Base-by-base conservation (phyloP, 2,329 filamentous ascomycete species). In the Epichloe typhina region DNA sequence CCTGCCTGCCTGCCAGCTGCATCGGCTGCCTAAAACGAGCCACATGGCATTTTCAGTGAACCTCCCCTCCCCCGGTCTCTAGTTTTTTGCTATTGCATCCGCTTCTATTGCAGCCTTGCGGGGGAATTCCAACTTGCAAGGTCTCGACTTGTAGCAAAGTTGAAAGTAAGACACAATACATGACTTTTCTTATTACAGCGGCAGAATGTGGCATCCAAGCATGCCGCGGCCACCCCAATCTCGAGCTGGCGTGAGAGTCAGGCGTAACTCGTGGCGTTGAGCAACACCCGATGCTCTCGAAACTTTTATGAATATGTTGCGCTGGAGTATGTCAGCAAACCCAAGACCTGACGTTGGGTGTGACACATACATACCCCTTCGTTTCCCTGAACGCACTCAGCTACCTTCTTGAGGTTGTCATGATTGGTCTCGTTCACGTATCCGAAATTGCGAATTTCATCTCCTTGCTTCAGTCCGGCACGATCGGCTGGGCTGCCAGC, bases 201-300 rank as follows among this genome's bases (percentile, higher is more conserved):
- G 88, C 57, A 95, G 69, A 56, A 97, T 79, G 70, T 96, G 90
- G 66, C 91, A 98, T 50, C 91, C 91, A 60, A 98, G 71, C 65
- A 94, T 71, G 12, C 91, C 93, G 66, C 88, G 77, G 33, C 93
- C 93, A 57, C 91, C 91, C 91, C 93, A 98, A 62, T 90, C 76
- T 43, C 80, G 79, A 59, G 80, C 77, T 49, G 91, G 91, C 46
- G 75, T 87, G 56, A 98, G 69, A 56, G 79, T 82, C 60, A 96
- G 68, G 52, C 82, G 76, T 52, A 93, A 66, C 56, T 88, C 77
- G 60, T 75, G 72, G 50, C 65, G 67, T 57, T 61, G 62, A 43
- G 62, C 69, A 50, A 65, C 66, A 38, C 64, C 69, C 45, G 64
- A 63, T 54, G 70, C 69, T 50, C 79, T 76, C 47, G 72, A 76